phyloP scores from a whole-genome alignment of 2,329 filamentous ascomycete species.

The Colletotrichum echinochloae region DNA sequence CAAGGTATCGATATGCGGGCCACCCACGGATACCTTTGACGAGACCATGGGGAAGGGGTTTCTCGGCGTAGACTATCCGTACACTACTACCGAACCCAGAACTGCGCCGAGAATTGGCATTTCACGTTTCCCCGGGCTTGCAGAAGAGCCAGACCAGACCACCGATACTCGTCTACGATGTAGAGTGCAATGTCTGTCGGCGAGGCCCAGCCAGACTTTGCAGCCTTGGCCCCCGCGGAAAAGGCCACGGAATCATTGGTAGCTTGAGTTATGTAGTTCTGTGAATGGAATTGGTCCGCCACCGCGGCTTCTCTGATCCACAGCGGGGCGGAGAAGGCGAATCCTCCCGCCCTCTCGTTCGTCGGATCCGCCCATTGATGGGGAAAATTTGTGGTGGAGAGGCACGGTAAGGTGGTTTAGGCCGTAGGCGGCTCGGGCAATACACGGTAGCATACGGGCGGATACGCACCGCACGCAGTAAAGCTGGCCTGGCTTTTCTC shows the following conservation, averaged over 20 bases:
- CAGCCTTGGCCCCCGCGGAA: constrained; percentile 31
- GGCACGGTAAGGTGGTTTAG: constrained; percentile 9
- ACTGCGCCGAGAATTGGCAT: constrained; percentile 16
- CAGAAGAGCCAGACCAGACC: constrained; percentile 15
- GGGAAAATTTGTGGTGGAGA: constrained; percentile 23
- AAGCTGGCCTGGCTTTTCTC: constrained; percentile 7
- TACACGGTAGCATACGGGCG: constrained; percentile 13
- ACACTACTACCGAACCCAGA: not conserved
- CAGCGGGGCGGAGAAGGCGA: constrained; percentile 24
- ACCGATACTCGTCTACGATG: not conserved
- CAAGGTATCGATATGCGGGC: constrained; percentile 16
- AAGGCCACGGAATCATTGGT: not conserved
- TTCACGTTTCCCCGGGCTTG: constrained; percentile 20
- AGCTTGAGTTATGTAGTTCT: constrained; percentile 3
- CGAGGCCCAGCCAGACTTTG: constrained; percentile 21
- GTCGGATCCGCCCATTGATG: constrained; percentile 9
- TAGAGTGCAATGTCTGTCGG: not conserved
- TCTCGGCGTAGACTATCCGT: not conserved
- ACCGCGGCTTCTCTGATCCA: constrained; percentile 6
- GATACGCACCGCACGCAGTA: constrained; percentile 29
- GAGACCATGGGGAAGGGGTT: constrained; percentile 10
- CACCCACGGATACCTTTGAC: not conserved
- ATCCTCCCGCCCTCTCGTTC: constrained; percentile 23
- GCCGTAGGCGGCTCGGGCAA: constrained; percentile 21
- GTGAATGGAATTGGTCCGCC: constrained; percentile 11